Conservation (phyloP, 192 early-diverging fungal genomes). For the Fimicolochytrium jonesii region DNA sequence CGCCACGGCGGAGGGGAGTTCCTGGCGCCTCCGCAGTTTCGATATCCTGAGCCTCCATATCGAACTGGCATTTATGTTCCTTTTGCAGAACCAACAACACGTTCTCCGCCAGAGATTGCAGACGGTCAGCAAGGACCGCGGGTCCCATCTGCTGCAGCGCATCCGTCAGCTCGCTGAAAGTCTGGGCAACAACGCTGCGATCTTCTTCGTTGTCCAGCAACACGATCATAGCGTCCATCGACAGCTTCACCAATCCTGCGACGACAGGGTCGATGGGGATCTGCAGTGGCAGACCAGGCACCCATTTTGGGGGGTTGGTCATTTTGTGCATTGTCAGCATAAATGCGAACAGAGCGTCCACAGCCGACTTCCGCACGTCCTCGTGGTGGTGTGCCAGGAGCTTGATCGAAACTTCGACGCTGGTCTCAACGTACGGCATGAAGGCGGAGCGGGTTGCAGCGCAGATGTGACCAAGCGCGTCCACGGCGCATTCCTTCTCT, state of each 20-base stretch:
- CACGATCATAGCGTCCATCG: conserved; percentile 64
- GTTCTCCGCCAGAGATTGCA: conserved; percentile 16
- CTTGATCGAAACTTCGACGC: conserved; percentile 59
- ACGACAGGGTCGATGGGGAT: conserved; percentile 76
- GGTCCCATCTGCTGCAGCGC: conserved; percentile 74
- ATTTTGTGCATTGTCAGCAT: conserved; percentile 75
- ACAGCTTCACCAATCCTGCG: conserved; percentile 57
- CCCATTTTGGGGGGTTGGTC: conserved; percentile 63
- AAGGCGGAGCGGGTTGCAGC: conserved; percentile 67
- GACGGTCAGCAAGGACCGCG: conserved; percentile 49
- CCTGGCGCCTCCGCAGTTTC: conserved; percentile 8
- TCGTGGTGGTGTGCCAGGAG: conserved; percentile 77
- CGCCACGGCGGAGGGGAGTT: neutral
- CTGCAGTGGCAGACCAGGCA: conserved; percentile 47
- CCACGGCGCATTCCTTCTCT: conserved; percentile 89
- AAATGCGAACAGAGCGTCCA: conserved; percentile 67
- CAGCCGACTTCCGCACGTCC: conserved; percentile 74
- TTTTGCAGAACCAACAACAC: conserved; percentile 31
- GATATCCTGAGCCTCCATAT: conserved; percentile 13
- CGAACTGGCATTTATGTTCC: conserved; percentile 33
- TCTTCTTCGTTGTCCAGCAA: conserved; percentile 83
- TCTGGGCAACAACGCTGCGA: conserved; percentile 70
- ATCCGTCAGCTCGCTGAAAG: conserved; percentile 68
- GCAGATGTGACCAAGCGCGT: conserved; percentile 85
- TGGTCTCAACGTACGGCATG: conserved; percentile 78